Conservation (phyloP, 1,284 basidiomycete species). For the Anthracocystis setariae region DNA sequence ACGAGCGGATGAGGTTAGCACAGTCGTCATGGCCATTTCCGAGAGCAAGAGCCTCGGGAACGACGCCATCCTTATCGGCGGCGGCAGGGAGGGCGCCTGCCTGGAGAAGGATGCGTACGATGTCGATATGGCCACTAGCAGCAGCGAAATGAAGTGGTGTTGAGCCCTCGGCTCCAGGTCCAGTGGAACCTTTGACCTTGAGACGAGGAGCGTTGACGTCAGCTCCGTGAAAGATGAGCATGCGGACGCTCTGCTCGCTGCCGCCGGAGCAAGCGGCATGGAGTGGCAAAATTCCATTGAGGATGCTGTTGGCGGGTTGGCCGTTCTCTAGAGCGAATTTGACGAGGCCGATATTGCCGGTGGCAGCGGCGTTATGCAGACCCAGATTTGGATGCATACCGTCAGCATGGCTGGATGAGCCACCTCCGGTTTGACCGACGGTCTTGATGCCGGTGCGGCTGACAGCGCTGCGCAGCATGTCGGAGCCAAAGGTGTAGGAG, state of each 20-base stretch:
- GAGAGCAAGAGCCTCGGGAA: slow-evolving; percentile 56
- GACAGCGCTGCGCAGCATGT: slow-evolving; percentile 44
- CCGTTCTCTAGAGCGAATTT: slow-evolving; percentile 65
- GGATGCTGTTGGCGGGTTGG: slow-evolving; percentile 53
- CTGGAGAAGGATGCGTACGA: slow-evolving; percentile 59
- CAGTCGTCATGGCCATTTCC: slow-evolving; percentile 49
- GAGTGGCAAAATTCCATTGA: slow-evolving; percentile 63
- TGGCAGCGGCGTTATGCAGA: slow-evolving; percentile 60
- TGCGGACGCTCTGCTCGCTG: slow-evolving; percentile 48
- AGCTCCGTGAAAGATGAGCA: slow-evolving; percentile 62
- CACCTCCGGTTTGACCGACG: slow-evolving; percentile 35
- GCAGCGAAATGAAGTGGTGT: slow-evolving; percentile 66
- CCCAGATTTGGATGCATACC: slow-evolving; percentile 53
- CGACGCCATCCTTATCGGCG: slow-evolving; percentile 52
- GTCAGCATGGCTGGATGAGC: slow-evolving; percentile 23
- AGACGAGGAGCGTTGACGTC: slow-evolving; percentile 57
- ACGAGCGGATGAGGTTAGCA: slow-evolving; percentile 50
- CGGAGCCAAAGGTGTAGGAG: background rate
- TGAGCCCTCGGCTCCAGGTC: slow-evolving; percentile 60
- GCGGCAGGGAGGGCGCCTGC: slow-evolving; percentile 57
- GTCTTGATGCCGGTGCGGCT: slow-evolving; percentile 45
- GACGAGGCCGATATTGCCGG: slow-evolving; percentile 62
- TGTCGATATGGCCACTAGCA: slow-evolving; percentile 60
- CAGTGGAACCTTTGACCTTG: slow-evolving; percentile 32
- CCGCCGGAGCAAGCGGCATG: slow-evolving; percentile 64